phyloP scores from a whole-genome alignment of 768 basidiomycete genomes.

The Sporobolomyces pararoseus region DNA sequence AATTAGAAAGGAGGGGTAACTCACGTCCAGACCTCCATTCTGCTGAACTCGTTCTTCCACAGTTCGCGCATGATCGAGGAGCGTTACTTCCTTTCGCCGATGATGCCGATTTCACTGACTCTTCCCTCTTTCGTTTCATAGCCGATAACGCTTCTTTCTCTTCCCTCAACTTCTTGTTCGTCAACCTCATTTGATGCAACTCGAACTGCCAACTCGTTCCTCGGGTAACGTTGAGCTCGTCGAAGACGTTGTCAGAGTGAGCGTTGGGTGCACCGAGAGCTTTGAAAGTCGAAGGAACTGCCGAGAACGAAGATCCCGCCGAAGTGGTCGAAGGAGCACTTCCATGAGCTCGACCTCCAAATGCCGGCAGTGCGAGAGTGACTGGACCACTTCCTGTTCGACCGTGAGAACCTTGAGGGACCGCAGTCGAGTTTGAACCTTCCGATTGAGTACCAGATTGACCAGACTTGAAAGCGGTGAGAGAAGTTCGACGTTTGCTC shows the following conservation, averaged over 20 bases:
- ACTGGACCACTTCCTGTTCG: neutral
- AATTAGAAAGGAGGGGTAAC: neutral
- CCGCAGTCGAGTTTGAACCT: neutral
- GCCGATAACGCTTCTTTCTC: conserved; percentile 40
- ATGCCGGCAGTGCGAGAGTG: conserved; percentile 3
- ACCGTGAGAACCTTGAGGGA: too few relatives aligned
- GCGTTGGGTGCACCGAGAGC: conserved; percentile 13
- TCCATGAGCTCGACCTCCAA: neutral
- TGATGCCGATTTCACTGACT: neutral
- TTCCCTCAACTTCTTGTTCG: conserved; percentile 45
- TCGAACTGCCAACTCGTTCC: conserved; percentile 80
- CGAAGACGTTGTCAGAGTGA: conserved; percentile 59
- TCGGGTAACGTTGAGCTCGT: conserved; percentile 63
- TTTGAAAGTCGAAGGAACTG: conserved; percentile 45
- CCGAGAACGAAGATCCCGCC: conserved; percentile 30
- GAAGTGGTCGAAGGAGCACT: conserved; percentile 27
- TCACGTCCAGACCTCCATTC: conserved; percentile 91
- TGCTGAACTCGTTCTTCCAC: conserved; percentile 90
- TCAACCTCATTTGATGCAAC: conserved; percentile 42
- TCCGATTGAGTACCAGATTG: conserved; percentile 8
- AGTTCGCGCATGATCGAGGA: conserved; percentile 50
- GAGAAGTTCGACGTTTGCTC: neutral
- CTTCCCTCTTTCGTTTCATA: conserved; percentile 33
- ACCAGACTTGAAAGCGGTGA: neutral
- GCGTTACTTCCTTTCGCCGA: neutral